Evolutionary conservation across 2,329 filamentous ascomycete species (phyloP).

Genomic region (Conoideocrella luteorostrata): DNA sequence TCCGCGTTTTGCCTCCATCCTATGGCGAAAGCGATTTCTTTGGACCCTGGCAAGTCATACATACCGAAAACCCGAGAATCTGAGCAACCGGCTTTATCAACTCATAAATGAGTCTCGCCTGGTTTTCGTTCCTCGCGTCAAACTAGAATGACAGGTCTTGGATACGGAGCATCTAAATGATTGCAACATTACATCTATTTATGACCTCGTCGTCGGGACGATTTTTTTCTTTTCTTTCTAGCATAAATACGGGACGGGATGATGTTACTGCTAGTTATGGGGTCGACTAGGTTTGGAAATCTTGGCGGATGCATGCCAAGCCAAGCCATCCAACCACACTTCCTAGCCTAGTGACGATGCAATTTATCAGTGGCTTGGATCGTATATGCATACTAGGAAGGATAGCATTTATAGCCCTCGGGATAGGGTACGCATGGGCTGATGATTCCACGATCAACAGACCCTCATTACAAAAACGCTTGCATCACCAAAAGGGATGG

Average conservation of each 20-base stretch:
- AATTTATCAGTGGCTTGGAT: no score
- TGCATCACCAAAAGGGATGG: conserved; percentile 1
- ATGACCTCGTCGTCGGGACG: no score
- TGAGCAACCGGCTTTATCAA: conserved; percentile 18
- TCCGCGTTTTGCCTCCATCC: conserved; percentile 45
- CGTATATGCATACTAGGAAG: no score
- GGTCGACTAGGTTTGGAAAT: neutral
- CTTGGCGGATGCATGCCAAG: conserved; percentile 1
- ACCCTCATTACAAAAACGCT: neutral
- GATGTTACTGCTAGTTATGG: conserved; percentile 1
- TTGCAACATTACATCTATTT: neutral
- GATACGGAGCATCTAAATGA: neutral
- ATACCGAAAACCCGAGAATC: conserved; percentile 42
- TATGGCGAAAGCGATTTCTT: conserved; percentile 47
- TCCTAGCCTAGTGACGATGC: no score
- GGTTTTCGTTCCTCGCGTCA: no score
- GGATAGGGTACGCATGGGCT: no score
- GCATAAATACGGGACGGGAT: neutral
- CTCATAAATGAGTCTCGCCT: neutral
- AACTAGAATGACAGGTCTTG: no score
- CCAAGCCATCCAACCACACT: no score
- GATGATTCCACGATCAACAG: no score
- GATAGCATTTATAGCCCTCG: no score
- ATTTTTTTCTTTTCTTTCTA: neutral
- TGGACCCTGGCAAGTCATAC: conserved; percentile 44